Evolutionary conservation across 1,139 yeast genomes (phyloP), one percentile per base, ranked within the genome.

Genomic region (Yamadazyma trypodendri): DNA sequence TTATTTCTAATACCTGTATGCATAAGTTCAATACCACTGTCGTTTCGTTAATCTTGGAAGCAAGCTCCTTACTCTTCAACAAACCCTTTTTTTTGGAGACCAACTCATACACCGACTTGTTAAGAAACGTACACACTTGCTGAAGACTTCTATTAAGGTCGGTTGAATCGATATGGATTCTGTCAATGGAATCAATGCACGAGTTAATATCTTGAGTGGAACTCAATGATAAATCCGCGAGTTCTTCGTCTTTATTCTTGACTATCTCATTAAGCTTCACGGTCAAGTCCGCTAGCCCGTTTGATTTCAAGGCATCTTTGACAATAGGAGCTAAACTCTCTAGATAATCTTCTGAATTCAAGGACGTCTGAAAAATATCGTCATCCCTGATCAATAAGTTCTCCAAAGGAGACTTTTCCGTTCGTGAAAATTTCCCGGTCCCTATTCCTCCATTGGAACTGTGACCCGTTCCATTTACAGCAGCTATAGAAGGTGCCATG

Each of bases 271-370:
- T 81, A 42, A 87, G 64, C 42, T 68, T 73, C 23, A 63, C 68
- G 31, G 84, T 67, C 42, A 87, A 65, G 15, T 74, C 80, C 6
- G 79, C 70, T 23, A 86, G 67, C 0, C 79, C 72, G 46, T 79
- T 71, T 16, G 70, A 62, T 36, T 66, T 66, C 37, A 87, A 61
- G n/a, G 90, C 84, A 15, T 79, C 77, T 50, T 78, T 79, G 43
- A 87, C 72, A n/a, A 85, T 74, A 1, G 95, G 95, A 2, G 89
- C 86, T 42, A 87, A 68, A 58, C 84, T 87, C 48, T 87, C 95
- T 30, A 87, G 61, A 54, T 82, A 84, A 51, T 84, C 90, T 39
- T 81, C 86, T 1, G 88, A 77, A 36, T 72, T 68, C 25, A 79
- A 56, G 1, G 81, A 70, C 1, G 74, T 66, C 43, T 68, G 73